These are phyloP conservation scores for Tylopilus sp. DNA, from an alignment of 768 basidiomycete genomes.

Conservation along the genomic window DNA sequence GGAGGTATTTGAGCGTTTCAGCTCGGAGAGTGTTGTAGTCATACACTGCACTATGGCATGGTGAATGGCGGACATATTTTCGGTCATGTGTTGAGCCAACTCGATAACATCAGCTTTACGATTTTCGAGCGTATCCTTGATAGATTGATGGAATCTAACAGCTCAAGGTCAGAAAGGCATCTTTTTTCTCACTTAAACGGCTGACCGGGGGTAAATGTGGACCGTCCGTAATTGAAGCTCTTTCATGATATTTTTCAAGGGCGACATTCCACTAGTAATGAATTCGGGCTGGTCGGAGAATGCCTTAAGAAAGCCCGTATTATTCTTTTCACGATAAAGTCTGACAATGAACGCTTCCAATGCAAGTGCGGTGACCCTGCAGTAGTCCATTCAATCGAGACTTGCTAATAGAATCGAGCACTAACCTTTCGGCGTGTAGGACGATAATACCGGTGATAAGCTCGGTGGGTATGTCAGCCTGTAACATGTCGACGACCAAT, in stretches of 20 bases:
- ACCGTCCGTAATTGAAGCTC: constrained; percentile 88
- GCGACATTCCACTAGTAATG: constrained; percentile 89
- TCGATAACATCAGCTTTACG: constrained; percentile 91
- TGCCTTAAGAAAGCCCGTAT: constrained; percentile 88
- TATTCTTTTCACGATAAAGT: constrained; percentile 86
- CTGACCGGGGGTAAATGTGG: constrained; percentile 86
- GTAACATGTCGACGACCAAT: constrained; percentile 91
- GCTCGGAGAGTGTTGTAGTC: constrained; percentile 81
- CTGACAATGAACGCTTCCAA: constrained; percentile 93
- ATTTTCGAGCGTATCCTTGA: constrained; percentile 78
- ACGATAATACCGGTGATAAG: constrained; percentile 88
- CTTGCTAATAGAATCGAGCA: background rate
- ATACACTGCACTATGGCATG: constrained; percentile 92
- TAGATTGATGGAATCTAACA: constrained; percentile 81
- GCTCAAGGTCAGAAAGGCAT: background rate
- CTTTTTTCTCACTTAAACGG: background rate
- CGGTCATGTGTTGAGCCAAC: constrained; percentile 80
- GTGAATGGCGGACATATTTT: constrained; percentile 90
- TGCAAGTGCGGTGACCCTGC: constrained; percentile 78
- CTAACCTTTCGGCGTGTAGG: constrained; percentile 86
- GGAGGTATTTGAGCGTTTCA: constrained; percentile 82
- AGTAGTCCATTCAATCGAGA: background rate
- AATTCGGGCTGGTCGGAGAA: constrained; percentile 97
- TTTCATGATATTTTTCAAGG: constrained; percentile 88
- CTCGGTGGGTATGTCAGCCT: constrained; percentile 77